Conservation (phyloP, 176 grass and related monocot genomes). For the Rhynchospora tenuis region DNA sequence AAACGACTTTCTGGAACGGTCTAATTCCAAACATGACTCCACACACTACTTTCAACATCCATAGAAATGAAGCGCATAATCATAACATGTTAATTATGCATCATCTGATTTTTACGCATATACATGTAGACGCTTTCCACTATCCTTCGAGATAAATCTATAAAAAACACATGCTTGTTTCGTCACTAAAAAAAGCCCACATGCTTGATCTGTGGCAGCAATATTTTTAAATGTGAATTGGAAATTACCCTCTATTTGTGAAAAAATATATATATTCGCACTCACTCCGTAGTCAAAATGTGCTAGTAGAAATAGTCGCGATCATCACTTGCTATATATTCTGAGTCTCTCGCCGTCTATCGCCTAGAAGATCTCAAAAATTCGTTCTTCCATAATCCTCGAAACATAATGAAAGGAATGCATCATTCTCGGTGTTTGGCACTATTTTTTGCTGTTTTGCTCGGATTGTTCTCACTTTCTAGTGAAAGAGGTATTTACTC, state of each 20-base stretch:
- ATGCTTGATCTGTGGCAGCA: neutral
- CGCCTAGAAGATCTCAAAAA: neutral
- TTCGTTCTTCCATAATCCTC: neutral
- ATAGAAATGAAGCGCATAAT: no score
- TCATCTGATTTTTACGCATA: no score
- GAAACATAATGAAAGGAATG: neutral
- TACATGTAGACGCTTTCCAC: no score
- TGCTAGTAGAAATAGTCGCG: neutral
- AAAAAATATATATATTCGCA: no score
- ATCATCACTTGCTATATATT: neutral
- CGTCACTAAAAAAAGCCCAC: neutral
- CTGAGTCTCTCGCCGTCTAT: neutral
- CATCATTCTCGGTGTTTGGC: neutral
- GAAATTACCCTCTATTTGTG: neutral
- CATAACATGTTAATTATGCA: no score
- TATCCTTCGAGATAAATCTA: neutral
- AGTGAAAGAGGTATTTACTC: constrained; percentile 9
- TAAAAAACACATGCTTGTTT: neutral
- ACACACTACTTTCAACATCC: no score
- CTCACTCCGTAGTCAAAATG: neutral
- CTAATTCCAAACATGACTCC: no score
- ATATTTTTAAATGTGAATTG: neutral
- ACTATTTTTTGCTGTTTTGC: constrained; percentile 8
- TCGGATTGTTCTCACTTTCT: constrained; percentile 7
- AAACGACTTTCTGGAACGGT: no score